Percentiles rank a stretch among this genome's conserved stretches.
These are phyloP conservation scores for Tulasnella sp. DNA, from an alignment of 768 basidiomycete genomes.

Conservation along the genomic window DNA sequence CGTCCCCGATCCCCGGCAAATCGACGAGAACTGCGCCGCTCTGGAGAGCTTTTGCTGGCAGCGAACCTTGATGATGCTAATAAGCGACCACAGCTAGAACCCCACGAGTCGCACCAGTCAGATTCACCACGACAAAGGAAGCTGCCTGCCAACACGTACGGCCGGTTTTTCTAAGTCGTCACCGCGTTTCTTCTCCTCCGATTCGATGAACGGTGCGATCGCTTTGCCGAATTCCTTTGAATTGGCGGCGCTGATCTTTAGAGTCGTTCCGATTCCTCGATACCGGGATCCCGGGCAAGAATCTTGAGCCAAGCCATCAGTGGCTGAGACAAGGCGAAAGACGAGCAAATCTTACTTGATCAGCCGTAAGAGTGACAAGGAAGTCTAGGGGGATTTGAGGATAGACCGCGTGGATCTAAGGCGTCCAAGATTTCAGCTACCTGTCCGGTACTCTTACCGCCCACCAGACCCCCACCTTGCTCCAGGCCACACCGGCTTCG, in stretches of 20 bases:
- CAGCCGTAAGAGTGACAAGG: slow-evolving; percentile 49
- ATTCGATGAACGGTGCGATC: slow-evolving; percentile 63
- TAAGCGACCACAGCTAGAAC: slow-evolving; percentile 57
- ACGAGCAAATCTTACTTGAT: slow-evolving; percentile 47
- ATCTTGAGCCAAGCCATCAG: neutral
- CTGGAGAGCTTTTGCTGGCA: slow-evolving; percentile 51
- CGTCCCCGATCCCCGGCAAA: slow-evolving; percentile 58
- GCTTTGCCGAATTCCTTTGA: slow-evolving; percentile 53
- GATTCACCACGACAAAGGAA: neutral
- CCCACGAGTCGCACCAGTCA: no score
- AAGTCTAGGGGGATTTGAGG: slow-evolving; percentile 50
- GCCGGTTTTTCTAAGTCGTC: slow-evolving; percentile 40
- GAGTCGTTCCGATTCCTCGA: slow-evolving; percentile 50
- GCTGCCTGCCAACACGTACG: slow-evolving; percentile 30
- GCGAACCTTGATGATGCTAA: slow-evolving; percentile 58
- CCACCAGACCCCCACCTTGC: slow-evolving; percentile 44
- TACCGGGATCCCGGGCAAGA: slow-evolving; percentile 36
- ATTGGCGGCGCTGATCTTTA: slow-evolving; percentile 50
- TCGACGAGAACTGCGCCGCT: slow-evolving; percentile 64
- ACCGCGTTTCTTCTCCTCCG: slow-evolving; percentile 55
- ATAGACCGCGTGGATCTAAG: slow-evolving; percentile 59
- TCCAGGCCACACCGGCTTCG: slow-evolving; percentile 61
- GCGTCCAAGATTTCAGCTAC: neutral
- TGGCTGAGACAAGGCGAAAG: neutral
- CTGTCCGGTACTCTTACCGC: neutral